Percentiles rank a stretch among this genome's conserved stretches.
Evolutionary conservation across 768 basidiomycete species (phyloP).

Genomic region (Pisolithus tinctorius): DNA sequence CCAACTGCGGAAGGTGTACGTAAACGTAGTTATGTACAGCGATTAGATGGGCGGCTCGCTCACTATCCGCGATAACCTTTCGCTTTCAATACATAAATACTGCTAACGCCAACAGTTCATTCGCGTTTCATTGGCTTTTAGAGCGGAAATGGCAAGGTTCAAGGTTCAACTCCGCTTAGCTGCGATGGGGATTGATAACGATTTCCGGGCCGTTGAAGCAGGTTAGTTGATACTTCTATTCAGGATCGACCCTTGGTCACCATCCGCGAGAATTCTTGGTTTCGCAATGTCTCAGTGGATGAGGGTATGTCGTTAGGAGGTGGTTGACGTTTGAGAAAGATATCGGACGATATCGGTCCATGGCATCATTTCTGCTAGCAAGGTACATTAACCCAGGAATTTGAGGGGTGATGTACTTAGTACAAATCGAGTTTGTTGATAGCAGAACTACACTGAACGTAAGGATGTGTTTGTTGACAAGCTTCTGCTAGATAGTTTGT

Average conservation of each 20-base stretch:
- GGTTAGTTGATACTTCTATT: background rate
- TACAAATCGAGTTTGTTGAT: too few relatives aligned
- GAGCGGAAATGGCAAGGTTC: conserved; percentile 1
- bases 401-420: too few relatives aligned
- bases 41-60: conserved; percentile 18
- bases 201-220: background rate
- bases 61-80: conserved; percentile 8
- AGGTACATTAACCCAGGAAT: background rate
- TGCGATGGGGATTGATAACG: conserved; percentile 1
- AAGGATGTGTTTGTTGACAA: too few relatives aligned
- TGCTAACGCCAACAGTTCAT: conserved; percentile 7
- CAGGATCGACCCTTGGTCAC: background rate
- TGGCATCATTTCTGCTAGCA: background rate
- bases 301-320: background rate
- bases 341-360: background rate
- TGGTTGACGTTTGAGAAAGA: background rate
- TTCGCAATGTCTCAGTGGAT: background rate
- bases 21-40: conserved; percentile 20
- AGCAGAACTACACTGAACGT: too few relatives aligned
- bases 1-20: conserved; percentile 10
- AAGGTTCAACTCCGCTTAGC: background rate
- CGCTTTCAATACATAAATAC: conserved; percentile 19
- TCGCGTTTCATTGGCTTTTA: conserved; percentile 1
- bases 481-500: too few relatives aligned
- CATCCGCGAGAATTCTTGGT: background rate